A percentile compares a stretch with the other conserved stretches of the same genome.
These are phyloP conservation scores for Populus tomentosa DNA, from an alignment of 441 rosid genomes.

Conservation along the genomic window DNA sequence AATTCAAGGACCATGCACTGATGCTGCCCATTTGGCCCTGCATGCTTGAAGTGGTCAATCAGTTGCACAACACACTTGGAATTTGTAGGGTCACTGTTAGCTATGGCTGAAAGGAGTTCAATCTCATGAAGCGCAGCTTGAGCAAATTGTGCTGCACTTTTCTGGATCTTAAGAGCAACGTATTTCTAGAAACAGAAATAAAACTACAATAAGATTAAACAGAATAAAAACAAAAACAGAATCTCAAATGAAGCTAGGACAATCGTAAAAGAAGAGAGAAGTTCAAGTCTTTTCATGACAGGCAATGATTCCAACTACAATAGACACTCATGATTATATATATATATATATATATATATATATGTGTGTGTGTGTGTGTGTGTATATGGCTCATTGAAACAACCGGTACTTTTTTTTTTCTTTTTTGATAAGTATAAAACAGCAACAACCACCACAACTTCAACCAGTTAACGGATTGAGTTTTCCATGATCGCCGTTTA, in stretches of 20 bases:
- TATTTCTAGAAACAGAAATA: conserved; percentile 46
- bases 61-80: conserved; percentile 69
- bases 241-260: neutral
- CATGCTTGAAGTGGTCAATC: conserved; percentile 83
- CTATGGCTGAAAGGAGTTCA: conserved; percentile 66
- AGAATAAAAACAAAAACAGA: neutral
- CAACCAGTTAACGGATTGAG: neutral
- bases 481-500: neutral
- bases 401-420: neutral
- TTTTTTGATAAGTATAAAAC: neutral
- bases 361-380: too few relatives aligned
- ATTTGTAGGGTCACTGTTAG: conserved; percentile 60
- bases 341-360: too few relatives aligned
- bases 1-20: conserved; percentile 94
- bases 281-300: neutral
- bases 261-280: neutral
- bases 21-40: conserved; percentile 97
- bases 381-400: neutral
- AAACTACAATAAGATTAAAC: conserved; percentile 3
- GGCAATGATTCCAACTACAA: neutral
- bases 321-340: neutral
- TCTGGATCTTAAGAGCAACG: conserved; percentile 97
- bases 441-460: neutral
- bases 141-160: conserved; percentile 91
- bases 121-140: conserved; percentile 98